Percentiles rank a stretch among this genome's conserved stretches.
Conservation (phyloP, 495 filamentous ascomycete genomes). For the Aspergillus campestris region DNA sequence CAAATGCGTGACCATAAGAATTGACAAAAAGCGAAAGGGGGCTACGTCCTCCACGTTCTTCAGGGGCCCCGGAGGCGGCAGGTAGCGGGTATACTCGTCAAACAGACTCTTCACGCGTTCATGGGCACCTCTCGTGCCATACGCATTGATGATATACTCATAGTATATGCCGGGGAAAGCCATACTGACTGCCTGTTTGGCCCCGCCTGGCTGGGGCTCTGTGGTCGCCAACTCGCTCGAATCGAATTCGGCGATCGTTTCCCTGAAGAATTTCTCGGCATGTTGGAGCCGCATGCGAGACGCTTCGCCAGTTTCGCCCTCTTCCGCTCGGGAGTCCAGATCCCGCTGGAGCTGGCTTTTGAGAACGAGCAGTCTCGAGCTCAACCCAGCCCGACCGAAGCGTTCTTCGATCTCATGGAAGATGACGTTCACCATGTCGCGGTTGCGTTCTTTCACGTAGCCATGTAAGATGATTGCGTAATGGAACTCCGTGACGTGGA, state of each 20-base stretch:
- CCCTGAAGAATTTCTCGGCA: conserved; percentile 30
- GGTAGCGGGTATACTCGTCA: conserved; percentile 35
- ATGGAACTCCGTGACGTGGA: conserved; percentile 58
- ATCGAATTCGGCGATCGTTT: conserved; percentile 22
- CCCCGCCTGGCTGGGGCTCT: conserved; percentile 7
- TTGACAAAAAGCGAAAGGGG: conserved; percentile 52
- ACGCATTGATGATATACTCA: conserved; percentile 52
- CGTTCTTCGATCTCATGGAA: conserved; percentile 43
- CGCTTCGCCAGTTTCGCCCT: not conserved
- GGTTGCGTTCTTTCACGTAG: conserved; percentile 43
- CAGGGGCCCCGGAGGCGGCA: conserved; percentile 17
- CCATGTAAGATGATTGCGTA: conserved; percentile 69
- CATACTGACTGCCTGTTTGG: conserved; percentile 17
- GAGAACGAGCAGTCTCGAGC: conserved; percentile 40
- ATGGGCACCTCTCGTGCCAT: conserved; percentile 49
- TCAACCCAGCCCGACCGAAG: conserved; percentile 34
- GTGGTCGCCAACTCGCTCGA: conserved; percentile 18
- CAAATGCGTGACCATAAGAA: conserved; percentile 56
- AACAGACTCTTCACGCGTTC: conserved; percentile 48
- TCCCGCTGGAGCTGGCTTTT: conserved; percentile 31
- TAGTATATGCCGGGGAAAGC: conserved; percentile 42
- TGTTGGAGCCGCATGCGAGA: conserved; percentile 18
- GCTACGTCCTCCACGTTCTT: conserved; percentile 17
- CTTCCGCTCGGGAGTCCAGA: conserved; percentile 11
- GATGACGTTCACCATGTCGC: conserved; percentile 43